A percentile compares a stretch with the other conserved stretches of the same genome.
These are phyloP conservation scores for Venturia nashicola DNA, from an alignment of 2,329 filamentous ascomycete genomes.

Conservation along the genomic window DNA sequence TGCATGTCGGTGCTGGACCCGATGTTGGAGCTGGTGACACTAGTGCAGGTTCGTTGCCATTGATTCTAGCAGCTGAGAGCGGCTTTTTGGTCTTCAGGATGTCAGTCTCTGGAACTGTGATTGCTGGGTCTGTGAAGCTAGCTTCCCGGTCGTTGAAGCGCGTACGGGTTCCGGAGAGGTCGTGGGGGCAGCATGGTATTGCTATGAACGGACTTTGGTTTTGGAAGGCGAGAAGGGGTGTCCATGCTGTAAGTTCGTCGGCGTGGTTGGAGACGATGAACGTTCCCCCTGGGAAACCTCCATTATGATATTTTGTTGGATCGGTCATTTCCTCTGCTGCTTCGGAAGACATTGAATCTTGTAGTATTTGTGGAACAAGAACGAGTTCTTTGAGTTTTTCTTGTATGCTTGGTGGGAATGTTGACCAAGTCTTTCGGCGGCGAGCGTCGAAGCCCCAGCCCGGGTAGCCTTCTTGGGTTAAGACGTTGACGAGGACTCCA, in stretches of 20 bases:
- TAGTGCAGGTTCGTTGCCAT: neutral
- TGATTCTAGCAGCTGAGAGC: neutral
- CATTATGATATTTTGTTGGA: slow-evolving; percentile 36
- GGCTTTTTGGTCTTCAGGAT: neutral
- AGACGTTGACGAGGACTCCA: slow-evolving; percentile 73
- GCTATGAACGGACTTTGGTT: slow-evolving; percentile 74
- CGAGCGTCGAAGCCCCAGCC: slow-evolving; percentile 92
- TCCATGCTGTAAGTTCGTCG: slow-evolving; percentile 93
- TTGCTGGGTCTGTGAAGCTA: no score
- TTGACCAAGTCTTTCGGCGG: slow-evolving; percentile 70
- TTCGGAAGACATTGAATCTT: neutral
- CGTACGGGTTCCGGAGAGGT: slow-evolving; percentile 61
- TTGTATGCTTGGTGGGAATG: slow-evolving; percentile 45
- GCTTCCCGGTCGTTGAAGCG: slow-evolving; percentile 28
- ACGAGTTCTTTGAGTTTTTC: slow-evolving; percentile 45
- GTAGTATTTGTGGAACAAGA: slow-evolving; percentile 43
- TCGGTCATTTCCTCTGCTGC: neutral
- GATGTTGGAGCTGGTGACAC: neutral
- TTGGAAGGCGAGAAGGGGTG: slow-evolving; percentile 69
- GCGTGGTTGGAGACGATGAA: slow-evolving; percentile 98
- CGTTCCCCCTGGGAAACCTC: slow-evolving; percentile 58
- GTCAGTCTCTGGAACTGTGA: neutral
- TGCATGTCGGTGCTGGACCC: neutral
- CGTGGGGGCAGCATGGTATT: slow-evolving; percentile 92
- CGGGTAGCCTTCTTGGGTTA: slow-evolving; percentile 65